phyloP scores from a whole-genome alignment of 1,284 basidiomycete genomes.

The Ceratobasidium sp. region DNA sequence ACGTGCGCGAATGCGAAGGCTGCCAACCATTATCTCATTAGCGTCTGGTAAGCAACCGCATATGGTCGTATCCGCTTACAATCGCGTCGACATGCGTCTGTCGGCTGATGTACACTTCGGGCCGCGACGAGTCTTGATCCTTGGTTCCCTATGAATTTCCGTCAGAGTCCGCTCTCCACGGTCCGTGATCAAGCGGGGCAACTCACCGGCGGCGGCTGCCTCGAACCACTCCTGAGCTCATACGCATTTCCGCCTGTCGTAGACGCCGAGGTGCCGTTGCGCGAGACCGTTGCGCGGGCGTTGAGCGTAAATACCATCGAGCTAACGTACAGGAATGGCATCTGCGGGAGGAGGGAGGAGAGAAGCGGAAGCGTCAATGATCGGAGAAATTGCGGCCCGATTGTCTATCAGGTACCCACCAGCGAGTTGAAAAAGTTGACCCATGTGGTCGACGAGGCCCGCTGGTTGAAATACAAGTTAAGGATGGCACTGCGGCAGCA shows the following conservation, averaged over 20 bases:
- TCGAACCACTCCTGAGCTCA: constrained; percentile 17
- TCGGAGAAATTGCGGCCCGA: constrained; percentile 1
- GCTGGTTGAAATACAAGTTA: constrained; percentile 32
- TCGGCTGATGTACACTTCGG: constrained; percentile 37
- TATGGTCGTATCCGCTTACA: constrained; percentile 10
- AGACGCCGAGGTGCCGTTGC: not conserved
- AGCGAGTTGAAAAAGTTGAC: constrained; percentile 43
- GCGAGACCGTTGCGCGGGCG: constrained; percentile 22
- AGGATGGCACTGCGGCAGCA: constrained; percentile 25
- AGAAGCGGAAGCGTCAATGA: not conserved
- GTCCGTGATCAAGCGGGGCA: not conserved
- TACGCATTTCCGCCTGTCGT: constrained; percentile 36
- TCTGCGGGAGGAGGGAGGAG: too few relatives aligned
- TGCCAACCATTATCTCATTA: not conserved
- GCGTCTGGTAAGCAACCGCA: not conserved
- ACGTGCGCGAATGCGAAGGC: constrained; percentile 16
- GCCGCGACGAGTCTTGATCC: constrained; percentile 22
- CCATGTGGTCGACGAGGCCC: constrained; percentile 20
- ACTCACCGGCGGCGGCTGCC: constrained; percentile 29
- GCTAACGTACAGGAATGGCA: constrained; percentile 38
- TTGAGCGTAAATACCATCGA: constrained; percentile 42
- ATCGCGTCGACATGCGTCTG: constrained; percentile 38
- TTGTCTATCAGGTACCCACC: constrained; percentile 6
- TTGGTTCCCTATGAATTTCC: not conserved
- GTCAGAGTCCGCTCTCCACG: too few relatives aligned